Base-by-base conservation (phyloP, 306 rosid species). In the Inga laurina region DNA sequence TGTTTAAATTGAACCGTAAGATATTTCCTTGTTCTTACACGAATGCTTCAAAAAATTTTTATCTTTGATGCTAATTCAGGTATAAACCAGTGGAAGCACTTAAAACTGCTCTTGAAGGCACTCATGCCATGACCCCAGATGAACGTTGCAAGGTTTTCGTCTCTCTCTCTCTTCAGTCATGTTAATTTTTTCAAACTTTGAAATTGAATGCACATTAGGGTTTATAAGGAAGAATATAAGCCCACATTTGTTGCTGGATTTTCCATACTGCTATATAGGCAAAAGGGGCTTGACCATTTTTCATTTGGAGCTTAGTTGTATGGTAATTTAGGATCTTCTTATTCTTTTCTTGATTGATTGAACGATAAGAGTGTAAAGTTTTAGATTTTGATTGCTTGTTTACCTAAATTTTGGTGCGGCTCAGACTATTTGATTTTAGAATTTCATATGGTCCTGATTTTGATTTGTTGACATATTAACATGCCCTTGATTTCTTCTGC, bases 31-130 rank as follows among this genome's bases (percentile, higher is more conserved):
- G 32, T 5, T n/a, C 35, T 27, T 13, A 75, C 22, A 68, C n/a
- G 59, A 65, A 54, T 61, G 41, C 61, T 74, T 18, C 14, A 27
- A 22, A 22, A 30, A 56, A 2, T 67, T 19, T 46, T 76, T 62
- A 18, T 59, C 12, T 51, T 54, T 45, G 30, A 52, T 67, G 15
- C 86, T 61, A 83, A 10, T 87, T 48, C 78, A 94, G 99, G 90
- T 91, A 81, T 70, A 96, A 89, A 73, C 93, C 92, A 1, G 93
- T 96, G 14, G 97, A 96, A 87, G 97, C 99, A 34, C 95, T 96
- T 32, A 96, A 91, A 91, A 96, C 99, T 62, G 99, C 99, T 2
- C 97, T 96, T 35, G 99, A 96, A 90, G 98, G 99, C 74, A 90
- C 98, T 37, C 92, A 91, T 87, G 97, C 94, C 76, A 90, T 89